A percentile compares a stretch with the other conserved stretches of the same genome.
Conservation (phyloP, 2,329 filamentous ascomycete species). For the Calonectria multiphialidica region DNA sequence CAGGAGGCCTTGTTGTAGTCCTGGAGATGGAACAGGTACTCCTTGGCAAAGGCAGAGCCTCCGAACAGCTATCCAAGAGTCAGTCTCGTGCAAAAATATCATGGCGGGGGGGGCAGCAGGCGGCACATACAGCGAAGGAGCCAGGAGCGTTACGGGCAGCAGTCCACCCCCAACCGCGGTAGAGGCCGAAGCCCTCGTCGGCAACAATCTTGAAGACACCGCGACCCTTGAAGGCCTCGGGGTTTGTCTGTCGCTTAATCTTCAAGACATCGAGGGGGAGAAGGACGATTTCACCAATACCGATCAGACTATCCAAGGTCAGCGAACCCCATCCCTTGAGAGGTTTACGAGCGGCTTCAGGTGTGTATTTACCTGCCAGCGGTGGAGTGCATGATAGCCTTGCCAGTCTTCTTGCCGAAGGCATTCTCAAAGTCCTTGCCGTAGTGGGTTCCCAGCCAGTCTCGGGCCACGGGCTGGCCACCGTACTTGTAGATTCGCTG, state of each 20-base stretch:
- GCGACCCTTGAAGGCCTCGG: conserved; percentile 95
- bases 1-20: conserved; percentile 97
- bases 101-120: not conserved
- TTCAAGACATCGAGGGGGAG: conserved; percentile 97
- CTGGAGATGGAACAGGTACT: conserved; percentile 88
- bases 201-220: conserved; percentile 89
- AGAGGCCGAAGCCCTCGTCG: conserved; percentile 95
- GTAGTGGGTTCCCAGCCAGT: conserved; percentile 86
- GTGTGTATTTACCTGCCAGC: conserved; percentile 78
- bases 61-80: conserved; percentile 82
- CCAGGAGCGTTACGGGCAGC: conserved; percentile 96
- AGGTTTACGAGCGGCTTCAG: not conserved
- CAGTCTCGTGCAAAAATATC: conserved; percentile 22
- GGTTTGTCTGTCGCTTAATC: conserved; percentile 99
- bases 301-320: conserved; percentile 77
- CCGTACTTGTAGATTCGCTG: conserved; percentile 99
- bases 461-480: conserved; percentile 93
- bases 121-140: conserved; percentile 87
- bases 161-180: conserved; percentile 97
- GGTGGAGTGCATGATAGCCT: conserved; percentile 97
- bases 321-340: conserved; percentile 18
- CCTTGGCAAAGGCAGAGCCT: conserved; percentile 96
- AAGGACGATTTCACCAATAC: conserved; percentile 96
- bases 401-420: conserved; percentile 97
- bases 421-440: conserved; percentile 85